phyloP scores from a whole-genome alignment of 768 basidiomycete species.

The Lentinus brumalis region DNA sequence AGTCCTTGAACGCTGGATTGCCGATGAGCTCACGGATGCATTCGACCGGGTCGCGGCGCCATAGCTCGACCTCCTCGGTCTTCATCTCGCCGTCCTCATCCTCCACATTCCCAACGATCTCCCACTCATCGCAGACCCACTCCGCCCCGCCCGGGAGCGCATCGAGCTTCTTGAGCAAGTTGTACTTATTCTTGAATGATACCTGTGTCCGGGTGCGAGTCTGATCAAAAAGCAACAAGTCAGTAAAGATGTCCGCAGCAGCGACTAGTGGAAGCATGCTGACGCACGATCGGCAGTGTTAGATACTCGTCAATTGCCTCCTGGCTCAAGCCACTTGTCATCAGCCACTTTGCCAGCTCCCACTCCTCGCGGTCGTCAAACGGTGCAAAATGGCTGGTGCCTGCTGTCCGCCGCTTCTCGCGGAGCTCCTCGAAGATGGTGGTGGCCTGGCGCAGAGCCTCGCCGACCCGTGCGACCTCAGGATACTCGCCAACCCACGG shows the following conservation, averaged over 20 bases:
- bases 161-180: conserved; percentile 31
- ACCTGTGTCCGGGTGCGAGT: conserved; percentile 15
- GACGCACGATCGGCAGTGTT: conserved; percentile 32
- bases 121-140: conserved; percentile 29
- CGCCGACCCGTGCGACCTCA: not conserved
- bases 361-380: conserved; percentile 35
- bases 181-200: conserved; percentile 31
- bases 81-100: conserved; percentile 13
- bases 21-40: conserved; percentile 30
- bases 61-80: conserved; percentile 25
- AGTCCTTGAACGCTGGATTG: conserved; percentile 31
- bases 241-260: not conserved
- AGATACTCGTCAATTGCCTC: conserved; percentile 33
- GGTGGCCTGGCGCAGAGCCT: not conserved
- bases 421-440: conserved; percentile 15
- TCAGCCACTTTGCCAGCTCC: conserved; percentile 38
- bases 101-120: conserved; percentile 7
- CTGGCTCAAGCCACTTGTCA: conserved; percentile 31
- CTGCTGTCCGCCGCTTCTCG: not conserved
- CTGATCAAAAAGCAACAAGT: conserved; percentile 13
- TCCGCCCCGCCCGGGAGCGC: conserved; percentile 24
- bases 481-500: conserved; percentile 16
- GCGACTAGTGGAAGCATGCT: not conserved
- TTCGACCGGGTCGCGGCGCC: conserved; percentile 29
- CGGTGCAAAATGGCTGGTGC: conserved; percentile 17